phyloP scores from a whole-genome alignment of 192 early-diverging fungal genomes.

The Dimargaris cristalligena region DNA sequence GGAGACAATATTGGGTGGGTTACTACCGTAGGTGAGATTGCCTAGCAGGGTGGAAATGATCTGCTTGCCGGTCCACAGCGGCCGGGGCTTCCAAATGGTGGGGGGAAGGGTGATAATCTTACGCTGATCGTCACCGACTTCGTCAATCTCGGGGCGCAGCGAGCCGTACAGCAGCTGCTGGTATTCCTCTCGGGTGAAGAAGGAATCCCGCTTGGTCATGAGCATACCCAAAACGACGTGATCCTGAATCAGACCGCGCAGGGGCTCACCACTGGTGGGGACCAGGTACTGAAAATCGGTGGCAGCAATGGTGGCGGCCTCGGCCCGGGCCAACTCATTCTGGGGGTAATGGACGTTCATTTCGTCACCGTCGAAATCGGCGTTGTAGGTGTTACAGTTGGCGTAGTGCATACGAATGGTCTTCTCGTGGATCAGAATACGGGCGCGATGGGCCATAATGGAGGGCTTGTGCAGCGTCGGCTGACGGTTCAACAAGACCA shows the following conservation, averaged over 20 bases:
- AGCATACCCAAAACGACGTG: conserved; percentile 94
- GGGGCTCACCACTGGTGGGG: conserved; percentile 88
- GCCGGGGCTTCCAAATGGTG: conserved; percentile 67
- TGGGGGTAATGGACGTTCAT: conserved; percentile 99
- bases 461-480: conserved; percentile 99
- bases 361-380: conserved; percentile 99
- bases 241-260: conserved; percentile 97
- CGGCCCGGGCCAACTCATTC: conserved; percentile 89
- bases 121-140: conserved; percentile 42
- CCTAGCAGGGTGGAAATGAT: conserved; percentile 80
- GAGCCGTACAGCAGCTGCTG: conserved; percentile 86
- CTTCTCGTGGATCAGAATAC: conserved; percentile 87
- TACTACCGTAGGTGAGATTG: conserved; percentile 66
- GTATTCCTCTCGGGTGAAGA: conserved; percentile 77
- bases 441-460: conserved; percentile 94
- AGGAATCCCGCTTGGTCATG: conserved; percentile 74
- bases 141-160: conserved; percentile 58
- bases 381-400: conserved; percentile 81
- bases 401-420: conserved; percentile 99
- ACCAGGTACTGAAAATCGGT: conserved; percentile 94
- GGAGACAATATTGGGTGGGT: conserved; percentile 73
- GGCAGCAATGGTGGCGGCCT: conserved; percentile 87
- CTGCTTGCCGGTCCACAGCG: conserved; percentile 97
- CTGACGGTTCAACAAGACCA: conserved; percentile 95
- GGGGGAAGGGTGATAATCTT: conserved; percentile 74